Evolutionary conservation across 2,329 filamentous ascomycete species (phyloP).

Genomic region (Aspergillus transmontanensis): DNA sequence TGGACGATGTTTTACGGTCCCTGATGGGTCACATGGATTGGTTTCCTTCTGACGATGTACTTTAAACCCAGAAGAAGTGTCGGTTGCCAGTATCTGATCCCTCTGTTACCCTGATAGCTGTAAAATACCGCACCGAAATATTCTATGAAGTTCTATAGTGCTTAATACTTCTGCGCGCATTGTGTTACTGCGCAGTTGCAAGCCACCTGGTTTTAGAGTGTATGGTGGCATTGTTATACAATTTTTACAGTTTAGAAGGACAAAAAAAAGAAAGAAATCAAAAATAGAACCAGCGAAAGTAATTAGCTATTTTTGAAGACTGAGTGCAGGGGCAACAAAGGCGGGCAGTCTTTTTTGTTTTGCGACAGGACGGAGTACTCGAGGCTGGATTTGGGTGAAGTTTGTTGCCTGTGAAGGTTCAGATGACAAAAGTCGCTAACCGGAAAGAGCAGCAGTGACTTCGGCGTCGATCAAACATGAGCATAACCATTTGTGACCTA

Average conservation of each 20-base stretch:
- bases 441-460: conserved; percentile 31
- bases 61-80: background rate
- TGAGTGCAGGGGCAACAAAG: background rate
- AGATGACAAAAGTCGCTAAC: conserved; percentile 29
- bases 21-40: background rate
- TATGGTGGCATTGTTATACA: background rate
- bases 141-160: background rate
- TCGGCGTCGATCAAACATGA: conserved; percentile 27
- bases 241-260: too few relatives aligned
- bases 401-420: conserved; percentile 1
- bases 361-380: background rate
- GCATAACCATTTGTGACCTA: conserved; percentile 21
- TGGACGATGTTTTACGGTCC: background rate
- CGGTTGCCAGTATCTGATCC: background rate
- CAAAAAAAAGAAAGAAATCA: background rate
- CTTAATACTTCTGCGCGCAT: background rate
- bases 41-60: background rate
- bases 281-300: background rate
- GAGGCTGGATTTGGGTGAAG: background rate
- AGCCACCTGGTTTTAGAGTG: background rate
- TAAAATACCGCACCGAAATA: background rate
- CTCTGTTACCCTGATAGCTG: background rate
- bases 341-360: background rate
- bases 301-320: background rate
- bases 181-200: background rate